Conservation (phyloP, 2,329 filamentous ascomycete species). For the Saccharata proteae region DNA sequence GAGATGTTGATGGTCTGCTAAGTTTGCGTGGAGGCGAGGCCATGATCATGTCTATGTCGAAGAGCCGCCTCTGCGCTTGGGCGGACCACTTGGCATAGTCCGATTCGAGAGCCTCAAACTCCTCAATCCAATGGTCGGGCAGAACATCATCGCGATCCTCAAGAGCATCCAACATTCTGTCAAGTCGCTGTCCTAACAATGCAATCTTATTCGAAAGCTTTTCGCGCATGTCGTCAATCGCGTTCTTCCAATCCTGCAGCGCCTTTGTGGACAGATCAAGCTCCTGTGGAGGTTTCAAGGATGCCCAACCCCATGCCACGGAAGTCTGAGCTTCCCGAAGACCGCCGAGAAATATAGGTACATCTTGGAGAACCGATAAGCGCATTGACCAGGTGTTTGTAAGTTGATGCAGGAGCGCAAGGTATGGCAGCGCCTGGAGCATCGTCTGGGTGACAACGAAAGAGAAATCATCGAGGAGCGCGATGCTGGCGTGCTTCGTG, state of each 20-base stretch:
- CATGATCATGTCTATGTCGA: slow-evolving; percentile 44
- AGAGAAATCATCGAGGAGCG: slow-evolving; percentile 75
- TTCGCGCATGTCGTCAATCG: slow-evolving; percentile 42
- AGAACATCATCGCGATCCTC: slow-evolving; percentile 76
- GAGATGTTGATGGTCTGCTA: slow-evolving; percentile 7
- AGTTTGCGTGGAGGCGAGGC: slow-evolving; percentile 6
- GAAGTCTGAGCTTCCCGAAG: slow-evolving; percentile 53
- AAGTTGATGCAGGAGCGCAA: slow-evolving; percentile 62
- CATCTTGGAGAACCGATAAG: slow-evolving; percentile 59
- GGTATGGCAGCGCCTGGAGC: slow-evolving; percentile 71
- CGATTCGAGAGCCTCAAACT: slow-evolving; percentile 67
- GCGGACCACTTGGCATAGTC: slow-evolving; percentile 73
- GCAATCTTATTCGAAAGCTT: slow-evolving; percentile 58
- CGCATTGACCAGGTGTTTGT: slow-evolving; percentile 69
- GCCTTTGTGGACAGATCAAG: slow-evolving; percentile 19
- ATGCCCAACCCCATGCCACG: slow-evolving; percentile 54
- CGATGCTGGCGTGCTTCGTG: slow-evolving; percentile 35
- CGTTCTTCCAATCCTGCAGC: slow-evolving; percentile 23
- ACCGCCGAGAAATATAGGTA: slow-evolving; percentile 55
- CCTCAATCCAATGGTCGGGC: slow-evolving; percentile 77
- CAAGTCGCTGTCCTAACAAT: slow-evolving; percentile 59
- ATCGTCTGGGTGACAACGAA: slow-evolving; percentile 85
- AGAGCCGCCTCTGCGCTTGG: slow-evolving; percentile 61
- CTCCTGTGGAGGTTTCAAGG: slow-evolving; percentile 33
- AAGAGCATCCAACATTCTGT: slow-evolving; percentile 74